These are phyloP conservation scores for Lachnellula subtilissima DNA, from an alignment of 2,329 filamentous ascomycete species.

Conservation along the genomic window DNA sequence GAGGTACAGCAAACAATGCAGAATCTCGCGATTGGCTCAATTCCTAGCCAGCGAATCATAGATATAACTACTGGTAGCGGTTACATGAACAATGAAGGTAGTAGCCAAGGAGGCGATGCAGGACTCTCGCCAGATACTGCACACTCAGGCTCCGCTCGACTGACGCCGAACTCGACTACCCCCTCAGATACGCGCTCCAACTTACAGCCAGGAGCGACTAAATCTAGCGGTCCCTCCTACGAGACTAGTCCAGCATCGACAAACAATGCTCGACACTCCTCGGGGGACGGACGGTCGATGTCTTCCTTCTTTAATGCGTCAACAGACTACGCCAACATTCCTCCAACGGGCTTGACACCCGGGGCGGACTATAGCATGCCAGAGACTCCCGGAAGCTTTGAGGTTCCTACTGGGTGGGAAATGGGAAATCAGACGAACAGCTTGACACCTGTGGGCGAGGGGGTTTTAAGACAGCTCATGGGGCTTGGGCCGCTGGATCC, in stretches of 20 bases:
- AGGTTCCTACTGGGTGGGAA: conserved; percentile 41
- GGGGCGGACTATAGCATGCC: conserved; percentile 37
- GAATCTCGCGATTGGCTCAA: conserved; percentile 17
- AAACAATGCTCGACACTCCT: conserved; percentile 6
- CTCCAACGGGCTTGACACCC: conserved; percentile 20
- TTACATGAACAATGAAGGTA: conserved; percentile 40
- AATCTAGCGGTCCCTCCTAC: conserved; percentile 44
- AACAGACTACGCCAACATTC: conserved; percentile 19
- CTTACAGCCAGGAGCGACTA: conserved; percentile 23
- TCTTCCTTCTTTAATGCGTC: conserved; percentile 23
- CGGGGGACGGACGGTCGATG: conserved; percentile 33
- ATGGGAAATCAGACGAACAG: conserved; percentile 36
- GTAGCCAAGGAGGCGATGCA: conserved; percentile 32
- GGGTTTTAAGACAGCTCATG: conserved; percentile 53
- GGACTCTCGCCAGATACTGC: conserved; percentile 23
- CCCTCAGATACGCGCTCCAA: conserved; percentile 37
- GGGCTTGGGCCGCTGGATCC: conserved; percentile 56
- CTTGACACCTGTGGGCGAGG: conserved; percentile 53
- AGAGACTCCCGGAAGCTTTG: conserved; percentile 38
- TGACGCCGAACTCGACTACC: conserved; percentile 55
- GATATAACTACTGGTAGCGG: conserved; percentile 27
- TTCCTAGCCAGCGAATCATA: conserved; percentile 2
- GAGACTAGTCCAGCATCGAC: conserved; percentile 47
- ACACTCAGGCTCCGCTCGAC: conserved; percentile 42
- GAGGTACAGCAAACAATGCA: conserved; percentile 20